Evolutionary conservation across 768 basidiomycete genomes (phyloP).

Genomic region (Russula sp.): DNA sequence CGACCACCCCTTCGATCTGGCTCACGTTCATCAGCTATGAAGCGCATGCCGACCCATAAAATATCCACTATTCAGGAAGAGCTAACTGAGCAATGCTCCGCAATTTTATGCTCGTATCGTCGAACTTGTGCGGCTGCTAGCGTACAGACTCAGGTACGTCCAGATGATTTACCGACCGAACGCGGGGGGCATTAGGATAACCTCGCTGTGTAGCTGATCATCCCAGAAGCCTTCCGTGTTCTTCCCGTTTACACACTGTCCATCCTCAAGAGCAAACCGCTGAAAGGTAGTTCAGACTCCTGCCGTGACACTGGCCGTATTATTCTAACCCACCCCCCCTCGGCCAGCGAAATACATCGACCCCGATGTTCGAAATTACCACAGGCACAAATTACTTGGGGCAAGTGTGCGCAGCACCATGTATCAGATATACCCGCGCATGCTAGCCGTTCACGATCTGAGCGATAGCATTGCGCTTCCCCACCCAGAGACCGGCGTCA

Average conservation of each 20-base stretch:
- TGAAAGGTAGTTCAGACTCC: constrained; percentile 60
- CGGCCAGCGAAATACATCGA: constrained; percentile 72
- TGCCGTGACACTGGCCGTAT: not conserved
- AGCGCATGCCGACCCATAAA: constrained; percentile 50
- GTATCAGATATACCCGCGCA: constrained; percentile 78
- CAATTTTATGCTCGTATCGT: constrained; percentile 80
- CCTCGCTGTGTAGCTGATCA: constrained; percentile 59
- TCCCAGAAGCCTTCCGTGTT: constrained; percentile 88
- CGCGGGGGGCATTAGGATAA: not conserved
- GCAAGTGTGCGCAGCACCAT: constrained; percentile 65
- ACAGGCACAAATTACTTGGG: constrained; percentile 68
- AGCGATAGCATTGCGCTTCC: constrained; percentile 65
- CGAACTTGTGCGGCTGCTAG: constrained; percentile 82
- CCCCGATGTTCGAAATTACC: constrained; percentile 89
- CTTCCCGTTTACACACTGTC: constrained; percentile 78
- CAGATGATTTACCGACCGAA: not conserved
- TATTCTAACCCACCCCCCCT: not conserved
- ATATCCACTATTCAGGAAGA: constrained; percentile 77
- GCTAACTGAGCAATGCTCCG: constrained; percentile 76
- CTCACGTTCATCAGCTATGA: constrained; percentile 50
- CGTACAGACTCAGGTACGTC: constrained; percentile 65
- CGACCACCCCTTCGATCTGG: not conserved
- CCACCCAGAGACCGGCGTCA: constrained; percentile 48
- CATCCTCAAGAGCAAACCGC: constrained; percentile 80
- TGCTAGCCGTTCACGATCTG: constrained; percentile 86